phyloP scores from a whole-genome alignment of 2,329 filamentous ascomycete genomes.

The Fulvia fulva region DNA sequence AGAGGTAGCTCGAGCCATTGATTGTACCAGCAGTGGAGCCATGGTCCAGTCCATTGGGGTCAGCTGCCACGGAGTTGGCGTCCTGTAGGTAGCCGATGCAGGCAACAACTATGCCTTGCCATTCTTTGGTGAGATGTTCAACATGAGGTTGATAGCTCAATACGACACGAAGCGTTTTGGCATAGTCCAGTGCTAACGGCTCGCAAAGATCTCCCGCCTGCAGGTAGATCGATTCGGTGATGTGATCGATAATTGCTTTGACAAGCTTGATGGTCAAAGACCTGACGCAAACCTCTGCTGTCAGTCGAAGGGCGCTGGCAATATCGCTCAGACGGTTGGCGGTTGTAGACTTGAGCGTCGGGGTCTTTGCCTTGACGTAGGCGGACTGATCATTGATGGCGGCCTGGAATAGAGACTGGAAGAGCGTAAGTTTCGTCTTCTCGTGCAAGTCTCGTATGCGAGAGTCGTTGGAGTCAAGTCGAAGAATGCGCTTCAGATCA shows the following conservation, averaged over 20 bases:
- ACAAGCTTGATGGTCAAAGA: conserved; percentile 69
- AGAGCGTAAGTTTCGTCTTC: conserved; percentile 74
- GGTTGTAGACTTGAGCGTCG: conserved; percentile 35
- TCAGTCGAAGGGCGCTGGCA: conserved; percentile 66
- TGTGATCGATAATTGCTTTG: conserved; percentile 74
- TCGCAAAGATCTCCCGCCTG: conserved; percentile 62
- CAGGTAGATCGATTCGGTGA: conserved; percentile 63
- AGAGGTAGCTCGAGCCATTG: conserved; percentile 24
- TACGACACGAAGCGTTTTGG: conserved; percentile 68
- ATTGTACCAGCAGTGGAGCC: conserved; percentile 9
- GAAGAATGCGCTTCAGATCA: conserved; percentile 54
- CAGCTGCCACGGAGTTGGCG: conserved; percentile 22
- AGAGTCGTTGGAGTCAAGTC: conserved; percentile 47
- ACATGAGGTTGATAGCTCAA: conserved; percentile 71
- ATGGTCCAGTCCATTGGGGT: conserved; percentile 6
- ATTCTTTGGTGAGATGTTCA: conserved; percentile 55
- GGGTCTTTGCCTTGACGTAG: conserved; percentile 54
- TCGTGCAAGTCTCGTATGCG: conserved; percentile 56
- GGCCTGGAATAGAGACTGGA: conserved; percentile 73
- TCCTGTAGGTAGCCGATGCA: conserved; percentile 58
- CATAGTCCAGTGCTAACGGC: conserved; percentile 70
- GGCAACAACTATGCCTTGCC: conserved; percentile 68
- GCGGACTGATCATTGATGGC: conserved; percentile 63
- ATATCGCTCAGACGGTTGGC: conserved; percentile 61
- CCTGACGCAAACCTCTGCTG: conserved; percentile 65